Conservation (phyloP, 371 early-diverging fungal genomes). For the Cokeromyces recurvatus region DNA sequence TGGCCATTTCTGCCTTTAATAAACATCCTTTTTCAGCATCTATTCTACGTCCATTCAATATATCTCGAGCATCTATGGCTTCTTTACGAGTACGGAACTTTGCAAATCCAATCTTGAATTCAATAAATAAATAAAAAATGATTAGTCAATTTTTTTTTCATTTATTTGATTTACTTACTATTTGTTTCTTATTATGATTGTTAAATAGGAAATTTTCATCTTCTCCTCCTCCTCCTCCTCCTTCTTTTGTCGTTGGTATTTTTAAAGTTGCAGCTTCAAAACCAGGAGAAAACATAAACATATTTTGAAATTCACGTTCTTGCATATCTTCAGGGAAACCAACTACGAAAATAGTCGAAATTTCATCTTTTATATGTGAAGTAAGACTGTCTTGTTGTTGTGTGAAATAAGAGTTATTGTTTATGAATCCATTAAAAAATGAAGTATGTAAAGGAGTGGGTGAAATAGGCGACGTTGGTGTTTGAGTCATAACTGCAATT, state of each 20-base stretch:
- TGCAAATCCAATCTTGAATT: slow-evolving; percentile 87
- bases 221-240: slow-evolving; percentile 43
- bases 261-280: slow-evolving; percentile 92
- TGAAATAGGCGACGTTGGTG: slow-evolving; percentile 13
- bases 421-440: too few species aligned
- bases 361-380: slow-evolving; percentile 40
- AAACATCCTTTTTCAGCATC: slow-evolving; percentile 79
- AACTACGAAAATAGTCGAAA: slow-evolving; percentile 93
- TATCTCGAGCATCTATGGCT: slow-evolving; percentile 80
- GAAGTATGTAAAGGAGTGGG: slow-evolving; percentile 19
- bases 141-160: too few species aligned
- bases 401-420: neutral
- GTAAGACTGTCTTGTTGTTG: slow-evolving; percentile 8
- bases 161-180: slow-evolving; percentile 62
- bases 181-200: slow-evolving; percentile 64
- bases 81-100: slow-evolving; percentile 83
- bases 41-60: slow-evolving; percentile 79
- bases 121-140: too few species aligned
- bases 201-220: too few species aligned
- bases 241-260: slow-evolving; percentile 53
- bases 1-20: slow-evolving; percentile 93
- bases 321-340: slow-evolving; percentile 95
- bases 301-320: slow-evolving; percentile 94
- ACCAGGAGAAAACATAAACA: slow-evolving; percentile 90
- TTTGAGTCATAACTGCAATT: slow-evolving; percentile 19